phyloP scores from a whole-genome alignment of 768 basidiomycete genomes.

The Pleurotus salmoneostramineus region DNA sequence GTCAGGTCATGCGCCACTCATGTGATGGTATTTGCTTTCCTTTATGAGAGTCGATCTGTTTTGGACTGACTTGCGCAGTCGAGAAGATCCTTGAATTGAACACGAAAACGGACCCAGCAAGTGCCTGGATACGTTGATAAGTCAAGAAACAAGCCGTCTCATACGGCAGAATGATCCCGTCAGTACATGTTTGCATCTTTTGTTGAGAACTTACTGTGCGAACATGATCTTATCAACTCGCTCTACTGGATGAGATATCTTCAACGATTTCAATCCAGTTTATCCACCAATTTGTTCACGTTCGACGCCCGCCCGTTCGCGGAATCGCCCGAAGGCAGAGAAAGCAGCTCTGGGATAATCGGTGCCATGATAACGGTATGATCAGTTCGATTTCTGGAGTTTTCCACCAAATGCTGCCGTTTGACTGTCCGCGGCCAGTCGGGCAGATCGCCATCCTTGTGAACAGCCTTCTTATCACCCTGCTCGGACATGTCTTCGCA shows the following conservation, averaged over 20 bases:
- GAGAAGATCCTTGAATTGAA: background rate
- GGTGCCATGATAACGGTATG: constrained; percentile 5
- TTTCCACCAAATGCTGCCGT: background rate
- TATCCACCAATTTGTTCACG: background rate
- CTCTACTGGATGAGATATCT: too few species aligned
- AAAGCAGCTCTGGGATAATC: background rate
- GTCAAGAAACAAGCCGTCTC: background rate
- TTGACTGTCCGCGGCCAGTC: constrained; percentile 3
- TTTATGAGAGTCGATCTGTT: background rate
- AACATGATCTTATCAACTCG: too few species aligned
- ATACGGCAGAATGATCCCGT: background rate
- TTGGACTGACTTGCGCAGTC: background rate
- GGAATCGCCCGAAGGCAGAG: background rate
- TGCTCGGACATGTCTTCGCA: background rate
- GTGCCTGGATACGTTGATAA: background rate
- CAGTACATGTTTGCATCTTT: background rate
- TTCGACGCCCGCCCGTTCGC: too few species aligned
- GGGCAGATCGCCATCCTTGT: constrained; percentile 7
- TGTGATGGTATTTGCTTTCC: constrained; percentile 3
- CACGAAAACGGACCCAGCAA: background rate
- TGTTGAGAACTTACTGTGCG: too few species aligned
- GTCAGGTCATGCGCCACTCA: constrained; percentile 5
- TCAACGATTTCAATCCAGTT: too few species aligned
- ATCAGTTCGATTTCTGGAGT: background rate
- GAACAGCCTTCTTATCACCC: constrained; percentile 2